Conservation (phyloP, 1,284 basidiomycete genomes). For the Marasmius fiardii region DNA sequence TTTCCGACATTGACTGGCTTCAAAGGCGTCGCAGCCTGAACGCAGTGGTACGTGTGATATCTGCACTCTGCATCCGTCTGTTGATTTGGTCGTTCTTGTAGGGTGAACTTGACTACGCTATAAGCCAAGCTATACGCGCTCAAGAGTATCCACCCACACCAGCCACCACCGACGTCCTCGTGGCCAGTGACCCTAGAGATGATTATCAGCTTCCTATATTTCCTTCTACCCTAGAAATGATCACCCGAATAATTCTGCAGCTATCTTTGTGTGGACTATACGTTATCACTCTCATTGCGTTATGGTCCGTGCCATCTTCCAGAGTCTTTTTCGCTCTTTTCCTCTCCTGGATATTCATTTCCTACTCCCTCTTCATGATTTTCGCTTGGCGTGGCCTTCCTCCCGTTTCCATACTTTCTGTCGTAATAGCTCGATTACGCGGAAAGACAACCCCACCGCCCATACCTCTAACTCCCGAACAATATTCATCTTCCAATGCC, state of each 20-base stretch:
- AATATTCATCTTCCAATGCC: conserved; percentile 1
- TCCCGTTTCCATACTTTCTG: conserved; percentile 52
- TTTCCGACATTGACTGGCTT: conserved; percentile 74
- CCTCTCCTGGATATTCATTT: conserved; percentile 54
- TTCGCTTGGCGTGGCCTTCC: conserved; percentile 59
- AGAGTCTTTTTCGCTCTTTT: conserved; percentile 61
- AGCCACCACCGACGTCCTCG: conserved; percentile 46
- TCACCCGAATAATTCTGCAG: conserved; percentile 54
- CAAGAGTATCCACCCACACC: conserved; percentile 43
- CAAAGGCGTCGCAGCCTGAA: conserved; percentile 65
- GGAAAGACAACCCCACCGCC: conserved; percentile 13
- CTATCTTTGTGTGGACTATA: conserved; percentile 54
- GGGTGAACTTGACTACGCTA: conserved; percentile 67
- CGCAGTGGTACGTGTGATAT: conserved; percentile 51
- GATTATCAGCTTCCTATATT: conserved; percentile 28
- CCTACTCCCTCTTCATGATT: conserved; percentile 50
- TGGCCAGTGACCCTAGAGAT: conserved; percentile 25
- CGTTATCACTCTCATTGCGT: conserved; percentile 49
- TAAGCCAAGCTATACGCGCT: conserved; percentile 43
- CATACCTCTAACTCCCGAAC: background rate
- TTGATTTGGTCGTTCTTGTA: conserved; percentile 23
- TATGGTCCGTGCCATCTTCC: conserved; percentile 53
- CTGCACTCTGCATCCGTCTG: conserved; percentile 12
- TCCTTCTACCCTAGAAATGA: conserved; percentile 38
- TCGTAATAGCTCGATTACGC: conserved; percentile 45